Evolutionary conservation across 2,329 filamentous ascomycete species (phyloP).

Genomic region (Coniella vitis): DNA sequence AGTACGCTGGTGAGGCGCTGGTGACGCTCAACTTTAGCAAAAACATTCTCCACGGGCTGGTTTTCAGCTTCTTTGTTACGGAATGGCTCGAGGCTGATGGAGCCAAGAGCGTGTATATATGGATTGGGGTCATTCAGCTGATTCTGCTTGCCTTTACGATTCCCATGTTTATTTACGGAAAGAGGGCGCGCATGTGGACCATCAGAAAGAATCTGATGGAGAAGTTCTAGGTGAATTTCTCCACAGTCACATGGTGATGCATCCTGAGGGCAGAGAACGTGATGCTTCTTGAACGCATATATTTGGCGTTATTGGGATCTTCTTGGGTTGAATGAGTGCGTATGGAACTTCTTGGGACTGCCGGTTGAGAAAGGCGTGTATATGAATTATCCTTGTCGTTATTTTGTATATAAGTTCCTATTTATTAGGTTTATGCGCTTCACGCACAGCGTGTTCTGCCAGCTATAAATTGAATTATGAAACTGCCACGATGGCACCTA

Average conservation of each 20-base stretch:
- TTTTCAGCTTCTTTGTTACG: slow-evolving; percentile 85
- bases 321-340: too few species aligned
- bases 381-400: background rate
- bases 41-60: slow-evolving; percentile 84
- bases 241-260: background rate
- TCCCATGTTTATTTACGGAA: slow-evolving; percentile 92
- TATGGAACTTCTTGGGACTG: too few species aligned
- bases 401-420: too few species aligned
- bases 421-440: too few species aligned
- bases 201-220: slow-evolving; percentile 82
- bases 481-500: too few species aligned
- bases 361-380: background rate
- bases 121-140: slow-evolving; percentile 80
- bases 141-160: slow-evolving; percentile 67
- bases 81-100: slow-evolving; percentile 74
- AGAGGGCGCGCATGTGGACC: slow-evolving; percentile 90
- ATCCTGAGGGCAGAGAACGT: background rate
- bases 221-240: slow-evolving; percentile 35
- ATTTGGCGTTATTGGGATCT: too few species aligned
- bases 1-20: slow-evolving; percentile 88
- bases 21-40: slow-evolving; percentile 94
- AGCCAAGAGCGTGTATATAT: slow-evolving; percentile 70
- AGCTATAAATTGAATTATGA: too few species aligned
- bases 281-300: too few species aligned
- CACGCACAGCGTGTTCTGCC: too few species aligned